Evolutionary conservation across 768 basidiomycete species (phyloP), one percentile per base, ranked within the genome.

Genomic region (Grammothele lineata): DNA sequence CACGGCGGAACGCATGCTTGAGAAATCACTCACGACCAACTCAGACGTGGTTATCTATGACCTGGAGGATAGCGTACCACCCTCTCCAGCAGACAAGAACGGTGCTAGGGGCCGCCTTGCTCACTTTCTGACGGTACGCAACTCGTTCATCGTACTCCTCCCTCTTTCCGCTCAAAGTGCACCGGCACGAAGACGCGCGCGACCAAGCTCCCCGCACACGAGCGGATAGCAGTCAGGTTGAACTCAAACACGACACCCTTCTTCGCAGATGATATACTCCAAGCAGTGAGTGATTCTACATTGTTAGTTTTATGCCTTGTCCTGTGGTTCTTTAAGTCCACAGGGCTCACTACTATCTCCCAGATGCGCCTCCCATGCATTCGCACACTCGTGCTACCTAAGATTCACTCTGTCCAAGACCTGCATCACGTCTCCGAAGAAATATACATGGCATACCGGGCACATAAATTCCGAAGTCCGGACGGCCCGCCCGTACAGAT

Each of bases 41-140:
- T 81, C 90, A 2, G 92, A 95, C 50, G 74, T 85, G 35, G 70
- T 92, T 27, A 84, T 92, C 21, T 93, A 92, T 58, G 92, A 95
- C 69, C 71, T 95, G 11, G 92, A 94, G 62, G 92, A 95, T 62
- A 87, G 87, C 50, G 80, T 94, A 0, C 69, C 89, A 4, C 85
- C 85, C 3, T 68, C 70, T 4, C 56, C 63, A 24, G 65, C 69
- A 22, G 80, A 81, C 48, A 88, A 90, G 62, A 65, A 66, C 18
- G 64, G 72, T 42, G 85, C 88, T 0, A 71, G 88, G 48, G 59
- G 60, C 6, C 70, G 79, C 7, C 68, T 88, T 4, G 62, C 65
- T 27, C 65, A 67, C 7, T 92, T 86, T 58, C 66, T 87, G 23
- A 60, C 65, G 36, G 88, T 80, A 61, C 57, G 73, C 46, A n/a